phyloP scores from a whole-genome alignment of 2,329 filamentous ascomycete genomes.

The Monosporascus sp. region DNA sequence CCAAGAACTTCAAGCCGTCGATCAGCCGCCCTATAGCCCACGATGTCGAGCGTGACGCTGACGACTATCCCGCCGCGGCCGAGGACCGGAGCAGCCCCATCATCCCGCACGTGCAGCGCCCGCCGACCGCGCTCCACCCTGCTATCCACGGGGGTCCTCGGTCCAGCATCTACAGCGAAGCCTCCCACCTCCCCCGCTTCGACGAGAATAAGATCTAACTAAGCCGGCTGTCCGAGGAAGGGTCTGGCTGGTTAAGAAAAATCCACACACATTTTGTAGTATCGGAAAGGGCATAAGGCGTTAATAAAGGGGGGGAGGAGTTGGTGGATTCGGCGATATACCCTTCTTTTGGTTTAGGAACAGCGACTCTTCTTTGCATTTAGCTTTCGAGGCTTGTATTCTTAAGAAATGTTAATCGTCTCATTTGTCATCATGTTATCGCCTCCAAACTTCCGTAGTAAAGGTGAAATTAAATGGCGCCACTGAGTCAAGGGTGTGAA shows the following conservation, averaged over 20 bases:
- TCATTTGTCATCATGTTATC: no score
- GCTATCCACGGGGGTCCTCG: constrained; percentile 33
- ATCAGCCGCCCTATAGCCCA: constrained; percentile 40
- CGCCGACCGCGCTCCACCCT: constrained; percentile 54
- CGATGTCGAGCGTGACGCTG: constrained; percentile 32
- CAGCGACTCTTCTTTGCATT: background rate
- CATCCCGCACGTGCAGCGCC: constrained; percentile 48
- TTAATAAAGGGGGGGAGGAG: no score
- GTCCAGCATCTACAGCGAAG: constrained; percentile 43
- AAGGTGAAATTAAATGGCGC: no score
- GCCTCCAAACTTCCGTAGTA: no score
- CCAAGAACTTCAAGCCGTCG: constrained; percentile 31
- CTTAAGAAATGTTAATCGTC: background rate
- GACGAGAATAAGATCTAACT: constrained; percentile 14
- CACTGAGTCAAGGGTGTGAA: no score
- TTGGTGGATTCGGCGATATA: background rate
- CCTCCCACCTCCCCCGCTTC: constrained; percentile 44
- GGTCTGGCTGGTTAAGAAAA: background rate
- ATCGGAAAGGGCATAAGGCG: constrained; percentile 8
- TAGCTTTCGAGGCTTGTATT: background rate
- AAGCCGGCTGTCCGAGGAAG: background rate
- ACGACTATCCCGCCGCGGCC: constrained; percentile 9
- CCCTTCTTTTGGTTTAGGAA: background rate
- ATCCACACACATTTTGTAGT: constrained; percentile 1
- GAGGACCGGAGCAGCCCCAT: constrained; percentile 48